Base-by-base conservation (phyloP, 2,329 filamentous ascomycete species). In the Sphaerulina musiva region DNA sequence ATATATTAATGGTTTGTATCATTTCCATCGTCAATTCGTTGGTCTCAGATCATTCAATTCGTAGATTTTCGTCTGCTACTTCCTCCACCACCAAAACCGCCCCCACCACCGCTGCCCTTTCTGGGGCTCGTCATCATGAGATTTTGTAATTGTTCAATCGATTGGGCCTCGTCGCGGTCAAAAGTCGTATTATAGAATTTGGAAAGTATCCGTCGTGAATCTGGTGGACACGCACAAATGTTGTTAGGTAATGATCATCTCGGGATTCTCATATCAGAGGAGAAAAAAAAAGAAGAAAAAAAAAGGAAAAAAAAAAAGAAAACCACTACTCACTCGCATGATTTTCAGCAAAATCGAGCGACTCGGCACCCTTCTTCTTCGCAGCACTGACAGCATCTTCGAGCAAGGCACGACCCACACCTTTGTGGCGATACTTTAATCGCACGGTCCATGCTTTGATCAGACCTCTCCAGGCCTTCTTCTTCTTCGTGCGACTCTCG, bases 401-500 rank as follows among this genome's bases (percentile, higher is more conserved):
- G 46, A 95, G 75, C 64, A 95, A 72, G 32, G 83, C 84, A 40
- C 75, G 78, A 2, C 89, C 90, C 23, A 95, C 76, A 0, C 89
- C 89, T 58, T 82, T 81, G 32, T 80, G 76, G 26, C 90, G 79
- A 69, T 89, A 89, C 61, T 78, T 76, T 48, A 83, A 72, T 66
- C 78, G 78, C 1, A 89, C 87, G 1, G 89, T 92, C 89, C 90
- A 95, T 1, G 87, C 89, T 29, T 87, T 81, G 54, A 95, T 84
- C 46, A 89, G 75, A 7, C 84, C 87, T 58, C 79, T 80, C 49
- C 85, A 85, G 36, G 83, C 81, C 60, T 74, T 74, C 61, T 74
- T 72, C 55, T 74, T 64, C 64, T 70, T 70, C 62, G 73, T 67
- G 34, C 65, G 57, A 46, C 62, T 62, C 72, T 72, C 66, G 66